Percentiles rank a stretch among this genome's conserved stretches.
Evolutionary conservation across 345 rosid species (phyloP).

Genomic region (Populus alba): DNA sequence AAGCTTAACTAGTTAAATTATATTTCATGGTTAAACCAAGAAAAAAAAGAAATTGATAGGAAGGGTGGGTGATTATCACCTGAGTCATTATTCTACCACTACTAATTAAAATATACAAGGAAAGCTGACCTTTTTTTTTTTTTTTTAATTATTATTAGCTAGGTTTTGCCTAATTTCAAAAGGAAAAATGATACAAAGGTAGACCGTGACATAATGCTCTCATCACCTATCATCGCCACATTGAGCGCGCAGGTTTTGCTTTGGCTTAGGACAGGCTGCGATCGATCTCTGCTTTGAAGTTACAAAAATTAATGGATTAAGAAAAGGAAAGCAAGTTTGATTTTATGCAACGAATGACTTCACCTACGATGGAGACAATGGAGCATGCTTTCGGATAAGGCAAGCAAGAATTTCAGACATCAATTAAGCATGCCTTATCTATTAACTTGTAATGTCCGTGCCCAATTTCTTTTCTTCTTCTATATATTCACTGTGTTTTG

Average conservation of each 20-base stretch:
- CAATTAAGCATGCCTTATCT: no score
- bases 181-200: conserved; percentile 16
- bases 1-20: no score
- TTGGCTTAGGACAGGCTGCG: conserved; percentile 8
- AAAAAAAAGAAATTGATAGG: no score
- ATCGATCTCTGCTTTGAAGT: conserved; percentile 38
- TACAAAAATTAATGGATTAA: conserved; percentile 27
- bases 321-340: conserved; percentile 39
- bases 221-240: conserved; percentile 29
- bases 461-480: neutral
- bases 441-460: no score
- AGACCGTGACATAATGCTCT: conserved; percentile 1
- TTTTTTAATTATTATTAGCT: neutral
- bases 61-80: no score
- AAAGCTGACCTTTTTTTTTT: neutral
- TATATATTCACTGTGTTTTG: no score
- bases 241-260: conserved; percentile 18
- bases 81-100: no score
- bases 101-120: neutral
- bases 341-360: conserved; percentile 49
- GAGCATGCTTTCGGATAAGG: conserved; percentile 40
- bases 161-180: conserved; percentile 9
- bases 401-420: neutral
- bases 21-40: no score
- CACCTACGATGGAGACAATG: conserved; percentile 30